A percentile compares a stretch with the other conserved stretches of the same genome.
phyloP scores from a whole-genome alignment of 768 basidiomycete species.

The Amanita phalloides region DNA sequence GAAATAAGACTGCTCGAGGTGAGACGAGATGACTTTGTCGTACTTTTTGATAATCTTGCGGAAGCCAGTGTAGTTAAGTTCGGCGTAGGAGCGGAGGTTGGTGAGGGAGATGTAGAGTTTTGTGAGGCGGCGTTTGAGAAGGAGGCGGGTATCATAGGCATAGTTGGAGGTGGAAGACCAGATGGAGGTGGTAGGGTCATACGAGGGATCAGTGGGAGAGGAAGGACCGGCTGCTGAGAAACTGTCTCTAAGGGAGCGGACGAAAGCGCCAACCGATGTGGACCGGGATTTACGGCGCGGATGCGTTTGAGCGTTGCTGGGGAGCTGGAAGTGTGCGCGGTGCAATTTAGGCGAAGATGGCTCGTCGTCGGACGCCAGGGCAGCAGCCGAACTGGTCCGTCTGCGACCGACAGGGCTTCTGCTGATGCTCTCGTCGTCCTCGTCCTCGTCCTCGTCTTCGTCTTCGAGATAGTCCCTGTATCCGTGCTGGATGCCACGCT shows the following conservation, averaged over 20 bases:
- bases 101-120: conserved; percentile 69
- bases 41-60: conserved; percentile 97
- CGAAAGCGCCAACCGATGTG: conserved; percentile 1
- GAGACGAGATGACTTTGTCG: conserved; percentile 81
- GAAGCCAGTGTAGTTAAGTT: conserved; percentile 89
- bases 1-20: conserved; percentile 75
- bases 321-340: conserved; percentile 3
- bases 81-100: conserved; percentile 76
- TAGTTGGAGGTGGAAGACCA: conserved; percentile 78
- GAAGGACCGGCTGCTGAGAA: conserved; percentile 24
- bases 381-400: conserved; percentile 10
- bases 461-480: conserved; percentile 51
- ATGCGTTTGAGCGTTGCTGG: conserved; percentile 1
- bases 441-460: conserved; percentile 49
- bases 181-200: conserved; percentile 29
- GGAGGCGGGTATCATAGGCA: conserved; percentile 70
- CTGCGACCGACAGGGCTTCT: conserved; percentile 21
- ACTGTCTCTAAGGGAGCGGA: conserved; percentile 33
- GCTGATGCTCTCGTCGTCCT: conserved; percentile 32
- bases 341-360: conserved; percentile 6
- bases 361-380: conserved; percentile 19
- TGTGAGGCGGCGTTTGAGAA: conserved; percentile 87
- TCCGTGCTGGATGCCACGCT: conserved; percentile 35
- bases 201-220: background rate
- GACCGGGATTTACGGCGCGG: background rate